Conservation (phyloP, 345 rosid genomes). For the Populus ilicifolia region DNA sequence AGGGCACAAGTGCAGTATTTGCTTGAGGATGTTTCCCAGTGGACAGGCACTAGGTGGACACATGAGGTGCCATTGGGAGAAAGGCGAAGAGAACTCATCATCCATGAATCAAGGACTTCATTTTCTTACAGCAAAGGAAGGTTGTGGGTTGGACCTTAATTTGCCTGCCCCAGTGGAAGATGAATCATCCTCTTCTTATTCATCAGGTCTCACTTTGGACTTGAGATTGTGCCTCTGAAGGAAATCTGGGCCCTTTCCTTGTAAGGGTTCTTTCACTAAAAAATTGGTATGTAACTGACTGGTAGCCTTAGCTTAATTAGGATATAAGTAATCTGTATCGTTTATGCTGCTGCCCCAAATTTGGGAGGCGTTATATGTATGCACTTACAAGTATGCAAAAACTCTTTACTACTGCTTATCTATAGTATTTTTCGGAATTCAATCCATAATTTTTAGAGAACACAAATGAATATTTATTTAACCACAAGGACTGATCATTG, state of each 20-base stretch:
- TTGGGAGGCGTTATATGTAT: background rate
- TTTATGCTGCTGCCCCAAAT: background rate
- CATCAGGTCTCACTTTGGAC: slow-evolving; percentile 51
- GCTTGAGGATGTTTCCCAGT: slow-evolving; percentile 52
- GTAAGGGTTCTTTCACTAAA: background rate
- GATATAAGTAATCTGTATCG: background rate
- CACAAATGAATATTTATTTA: too few relatives aligned
- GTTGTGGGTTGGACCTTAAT: slow-evolving; percentile 57
- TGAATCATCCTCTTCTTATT: slow-evolving; percentile 36
- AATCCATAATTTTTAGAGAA: too few relatives aligned
- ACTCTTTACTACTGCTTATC: background rate
- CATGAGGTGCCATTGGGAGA: slow-evolving; percentile 93
- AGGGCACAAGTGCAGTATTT: slow-evolving; percentile 48
- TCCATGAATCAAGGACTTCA: slow-evolving; percentile 7
- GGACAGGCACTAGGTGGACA: slow-evolving; percentile 97
- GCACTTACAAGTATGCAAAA: background rate
- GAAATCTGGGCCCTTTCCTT: background rate
- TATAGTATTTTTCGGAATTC: background rate
- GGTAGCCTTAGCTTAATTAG: slow-evolving; percentile 11
- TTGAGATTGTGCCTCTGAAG: slow-evolving; percentile 65
- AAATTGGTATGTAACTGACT: slow-evolving; percentile 12
- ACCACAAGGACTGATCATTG: too few relatives aligned
- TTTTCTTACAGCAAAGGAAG: slow-evolving; percentile 6
- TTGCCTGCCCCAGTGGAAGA: slow-evolving; percentile 51
- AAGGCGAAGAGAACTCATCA: slow-evolving; percentile 47